phyloP scores from a whole-genome alignment of 2,329 filamentous ascomycete genomes.

The Nothopassalora personata region DNA sequence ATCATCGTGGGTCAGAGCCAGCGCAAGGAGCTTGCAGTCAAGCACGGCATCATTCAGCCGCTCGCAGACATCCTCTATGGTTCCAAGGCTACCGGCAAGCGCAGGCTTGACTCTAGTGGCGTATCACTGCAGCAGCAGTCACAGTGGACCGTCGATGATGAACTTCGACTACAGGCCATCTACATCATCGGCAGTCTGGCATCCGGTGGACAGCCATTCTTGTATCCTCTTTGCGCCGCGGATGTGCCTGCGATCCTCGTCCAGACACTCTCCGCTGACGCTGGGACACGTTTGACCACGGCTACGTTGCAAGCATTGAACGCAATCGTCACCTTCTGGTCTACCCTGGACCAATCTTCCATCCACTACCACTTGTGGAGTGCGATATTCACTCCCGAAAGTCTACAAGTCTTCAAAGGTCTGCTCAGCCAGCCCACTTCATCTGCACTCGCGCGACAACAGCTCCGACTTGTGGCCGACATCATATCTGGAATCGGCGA shows the following conservation, averaged over 20 bases:
- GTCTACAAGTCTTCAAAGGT: slow-evolving; percentile 57
- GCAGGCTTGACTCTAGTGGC: slow-evolving; percentile 47
- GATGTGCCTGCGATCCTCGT: slow-evolving; percentile 65
- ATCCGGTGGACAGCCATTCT: slow-evolving; percentile 78
- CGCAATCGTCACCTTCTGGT: slow-evolving; percentile 61
- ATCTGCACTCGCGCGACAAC: slow-evolving; percentile 52
- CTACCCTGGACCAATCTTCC: slow-evolving; percentile 5
- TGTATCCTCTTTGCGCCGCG: slow-evolving; percentile 66
- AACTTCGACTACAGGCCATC: slow-evolving; percentile 69
- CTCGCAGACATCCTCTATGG: slow-evolving; percentile 51
- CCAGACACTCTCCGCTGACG: slow-evolving; percentile 59
- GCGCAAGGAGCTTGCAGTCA: slow-evolving; percentile 75
- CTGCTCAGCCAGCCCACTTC: slow-evolving; percentile 59
- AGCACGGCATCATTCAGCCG: slow-evolving; percentile 61
- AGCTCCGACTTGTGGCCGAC: slow-evolving; percentile 56
- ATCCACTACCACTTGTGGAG: slow-evolving; percentile 18
- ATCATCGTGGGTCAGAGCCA: slow-evolving; percentile 82
- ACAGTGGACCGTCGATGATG: slow-evolving; percentile 57
- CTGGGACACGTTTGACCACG: slow-evolving; percentile 58
- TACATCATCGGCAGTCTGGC: slow-evolving; percentile 81
- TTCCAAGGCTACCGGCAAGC: slow-evolving; percentile 42
- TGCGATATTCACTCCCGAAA: slow-evolving; percentile 57
- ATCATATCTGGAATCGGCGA: slow-evolving; percentile 60
- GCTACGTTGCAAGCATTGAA: slow-evolving; percentile 70
- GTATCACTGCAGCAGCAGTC: slow-evolving; percentile 30